phyloP scores from a whole-genome alignment of 805 yeast species.

The Hanseniaspora pseudoguilliermondii region DNA sequence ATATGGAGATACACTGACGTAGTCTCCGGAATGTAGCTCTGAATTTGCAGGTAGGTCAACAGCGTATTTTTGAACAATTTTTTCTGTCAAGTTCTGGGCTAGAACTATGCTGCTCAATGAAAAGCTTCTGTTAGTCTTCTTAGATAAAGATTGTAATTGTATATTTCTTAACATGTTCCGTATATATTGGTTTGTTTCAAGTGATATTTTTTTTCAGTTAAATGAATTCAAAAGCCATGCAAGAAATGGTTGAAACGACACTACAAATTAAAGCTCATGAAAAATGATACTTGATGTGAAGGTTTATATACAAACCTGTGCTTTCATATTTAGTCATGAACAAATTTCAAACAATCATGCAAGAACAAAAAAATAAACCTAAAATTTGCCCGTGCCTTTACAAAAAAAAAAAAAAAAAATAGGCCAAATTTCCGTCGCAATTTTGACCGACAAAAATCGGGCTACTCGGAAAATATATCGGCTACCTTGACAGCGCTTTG shows the following conservation, averaged over 20 bases:
- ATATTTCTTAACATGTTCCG: not conserved
- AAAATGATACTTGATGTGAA: not conserved
- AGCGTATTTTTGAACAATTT: constrained; percentile 86
- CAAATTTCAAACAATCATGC: not conserved
- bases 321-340: not conserved
- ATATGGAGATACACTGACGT: constrained; percentile 86
- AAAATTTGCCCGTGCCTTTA: not conserved
- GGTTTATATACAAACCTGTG: not conserved
- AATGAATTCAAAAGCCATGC: too few relatives aligned
- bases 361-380: not conserved
- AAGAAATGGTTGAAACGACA: too few relatives aligned
- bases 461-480: too few relatives aligned
- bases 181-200: not conserved
- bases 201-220: too few relatives aligned
- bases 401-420: not conserved
- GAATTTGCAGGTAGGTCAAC: constrained; percentile 72
- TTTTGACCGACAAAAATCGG: not conserved
- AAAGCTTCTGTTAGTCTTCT: not conserved
- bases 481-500: too few relatives aligned
- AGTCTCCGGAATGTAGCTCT: constrained; percentile 76
- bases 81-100: constrained; percentile 79
- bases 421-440: not conserved
- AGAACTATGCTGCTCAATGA: not conserved
- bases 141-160: not conserved
- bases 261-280: too few relatives aligned